A percentile compares a stretch with the other conserved stretches of the same genome.
These are phyloP conservation scores for Esteya vermicola DNA, from an alignment of 2,329 filamentous ascomycete genomes.

Conservation along the genomic window DNA sequence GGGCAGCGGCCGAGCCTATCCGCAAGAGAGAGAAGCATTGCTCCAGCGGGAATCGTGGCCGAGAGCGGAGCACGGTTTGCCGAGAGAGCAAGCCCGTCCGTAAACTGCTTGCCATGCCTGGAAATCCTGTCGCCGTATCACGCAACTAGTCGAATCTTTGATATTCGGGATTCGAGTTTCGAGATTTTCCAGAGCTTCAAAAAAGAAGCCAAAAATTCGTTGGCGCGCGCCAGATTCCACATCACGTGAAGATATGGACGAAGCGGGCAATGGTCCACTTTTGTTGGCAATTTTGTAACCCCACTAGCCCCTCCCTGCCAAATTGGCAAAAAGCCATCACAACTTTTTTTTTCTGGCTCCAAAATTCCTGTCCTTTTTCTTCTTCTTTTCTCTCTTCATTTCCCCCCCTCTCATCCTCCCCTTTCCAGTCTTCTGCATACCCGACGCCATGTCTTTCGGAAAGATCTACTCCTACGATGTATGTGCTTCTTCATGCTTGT, in stretches of 20 bases:
- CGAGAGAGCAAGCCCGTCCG: slow-evolving; percentile 5
- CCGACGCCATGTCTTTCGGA: slow-evolving; percentile 78
- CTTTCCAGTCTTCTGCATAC: slow-evolving; percentile 12
- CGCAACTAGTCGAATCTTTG: too few relatives aligned
- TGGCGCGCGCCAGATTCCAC: neutral
- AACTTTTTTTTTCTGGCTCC: slow-evolving; percentile 8
- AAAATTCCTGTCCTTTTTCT: slow-evolving; percentile 11
- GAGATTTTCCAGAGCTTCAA: too few relatives aligned
- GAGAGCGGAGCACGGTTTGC: neutral
- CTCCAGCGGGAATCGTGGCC: slow-evolving; percentile 7
- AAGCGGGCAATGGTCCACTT: neutral
- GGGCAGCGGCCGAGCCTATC: neutral
- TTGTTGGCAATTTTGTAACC: slow-evolving; percentile 3
- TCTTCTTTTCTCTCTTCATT: slow-evolving; percentile 11
- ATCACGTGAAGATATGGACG: neutral
- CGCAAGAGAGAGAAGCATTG: slow-evolving; percentile 7
- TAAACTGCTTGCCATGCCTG: slow-evolving; percentile 9
- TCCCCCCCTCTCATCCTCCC: slow-evolving; percentile 10
- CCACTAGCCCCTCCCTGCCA: slow-evolving; percentile 8
- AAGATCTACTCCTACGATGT: slow-evolving; percentile 56
- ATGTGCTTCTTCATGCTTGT: neutral
- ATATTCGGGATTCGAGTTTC: too few relatives aligned
- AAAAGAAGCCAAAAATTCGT: too few relatives aligned
- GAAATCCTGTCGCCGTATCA: too few relatives aligned
- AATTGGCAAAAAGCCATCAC: slow-evolving; percentile 3